Evolutionary conservation across 75 land plant species (phyloP).

Genomic region (Pinus albicaulis): DNA sequence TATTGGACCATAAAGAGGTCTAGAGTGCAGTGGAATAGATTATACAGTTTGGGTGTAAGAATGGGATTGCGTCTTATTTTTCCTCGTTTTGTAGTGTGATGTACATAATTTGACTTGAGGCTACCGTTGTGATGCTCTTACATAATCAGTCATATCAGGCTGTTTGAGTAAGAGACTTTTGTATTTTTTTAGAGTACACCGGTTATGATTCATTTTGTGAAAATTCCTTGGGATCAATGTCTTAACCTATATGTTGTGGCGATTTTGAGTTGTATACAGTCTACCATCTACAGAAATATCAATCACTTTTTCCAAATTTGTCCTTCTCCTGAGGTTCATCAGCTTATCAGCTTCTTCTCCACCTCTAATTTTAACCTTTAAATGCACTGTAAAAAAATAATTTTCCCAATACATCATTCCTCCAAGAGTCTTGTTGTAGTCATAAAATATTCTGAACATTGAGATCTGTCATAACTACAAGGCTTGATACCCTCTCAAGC

Average conservation of each 20-base stretch:
- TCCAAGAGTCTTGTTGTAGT: too few species aligned
- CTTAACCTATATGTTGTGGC: not conserved
- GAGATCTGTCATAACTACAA: too few species aligned
- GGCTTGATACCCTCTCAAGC: too few species aligned
- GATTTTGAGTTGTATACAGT: constrained; percentile 10
- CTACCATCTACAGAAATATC: not conserved
- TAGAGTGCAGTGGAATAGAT: not conserved
- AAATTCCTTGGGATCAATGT: not conserved
- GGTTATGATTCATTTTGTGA: not conserved
- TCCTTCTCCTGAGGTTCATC: not conserved
- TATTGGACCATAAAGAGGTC: constrained; percentile 1
- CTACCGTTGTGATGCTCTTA: not conserved
- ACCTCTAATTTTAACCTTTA: not conserved
- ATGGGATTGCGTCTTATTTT: not conserved
- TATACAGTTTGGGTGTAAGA: constrained; percentile 4
- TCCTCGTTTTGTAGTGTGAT: constrained; percentile 1
- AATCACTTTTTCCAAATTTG: not conserved
- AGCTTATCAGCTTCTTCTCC: not conserved
- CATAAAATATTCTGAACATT: too few species aligned
- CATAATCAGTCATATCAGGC: not conserved
- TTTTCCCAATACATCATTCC: too few species aligned
- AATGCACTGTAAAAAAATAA: too few species aligned
- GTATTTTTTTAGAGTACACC: not conserved
- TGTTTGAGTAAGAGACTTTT: too few species aligned
- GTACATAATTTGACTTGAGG: constrained; percentile 3